phyloP scores from a whole-genome alignment of 495 filamentous ascomycete species.

The Letharia lupina region DNA sequence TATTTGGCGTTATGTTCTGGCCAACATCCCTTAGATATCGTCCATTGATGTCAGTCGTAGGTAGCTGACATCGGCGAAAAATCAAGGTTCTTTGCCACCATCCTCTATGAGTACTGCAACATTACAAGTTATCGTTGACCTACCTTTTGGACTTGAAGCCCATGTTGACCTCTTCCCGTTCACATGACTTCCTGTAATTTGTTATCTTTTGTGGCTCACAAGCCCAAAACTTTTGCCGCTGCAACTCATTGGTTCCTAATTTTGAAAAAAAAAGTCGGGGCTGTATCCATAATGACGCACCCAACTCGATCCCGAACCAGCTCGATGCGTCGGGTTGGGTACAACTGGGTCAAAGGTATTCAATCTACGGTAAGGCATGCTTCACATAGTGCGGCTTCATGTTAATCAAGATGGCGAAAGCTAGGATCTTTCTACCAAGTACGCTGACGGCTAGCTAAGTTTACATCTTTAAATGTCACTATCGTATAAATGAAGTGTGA shows the following conservation, averaged over 20 bases:
- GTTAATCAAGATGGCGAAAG: not conserved
- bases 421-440: not conserved
- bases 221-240: not conserved
- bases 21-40: not conserved
- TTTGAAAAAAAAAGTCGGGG: no score
- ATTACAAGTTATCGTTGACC: no score
- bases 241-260: no score
- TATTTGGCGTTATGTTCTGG: not conserved
- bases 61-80: not conserved
- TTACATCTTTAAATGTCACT: not conserved
- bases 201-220: not conserved
- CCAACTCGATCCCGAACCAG: no score
- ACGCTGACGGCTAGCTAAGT: not conserved
- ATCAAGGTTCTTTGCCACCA: no score
- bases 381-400: not conserved
- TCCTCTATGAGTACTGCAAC: no score
- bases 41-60: not conserved
- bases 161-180: not conserved
- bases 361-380: not conserved
- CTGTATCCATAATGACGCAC: no score
- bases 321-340: no score
- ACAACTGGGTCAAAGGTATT: not conserved
- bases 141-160: not conserved
- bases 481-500: not conserved
- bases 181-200: not conserved